Evolutionary conservation across 345 rosid genomes (phyloP).

Genomic region (Populus deltoides): DNA sequence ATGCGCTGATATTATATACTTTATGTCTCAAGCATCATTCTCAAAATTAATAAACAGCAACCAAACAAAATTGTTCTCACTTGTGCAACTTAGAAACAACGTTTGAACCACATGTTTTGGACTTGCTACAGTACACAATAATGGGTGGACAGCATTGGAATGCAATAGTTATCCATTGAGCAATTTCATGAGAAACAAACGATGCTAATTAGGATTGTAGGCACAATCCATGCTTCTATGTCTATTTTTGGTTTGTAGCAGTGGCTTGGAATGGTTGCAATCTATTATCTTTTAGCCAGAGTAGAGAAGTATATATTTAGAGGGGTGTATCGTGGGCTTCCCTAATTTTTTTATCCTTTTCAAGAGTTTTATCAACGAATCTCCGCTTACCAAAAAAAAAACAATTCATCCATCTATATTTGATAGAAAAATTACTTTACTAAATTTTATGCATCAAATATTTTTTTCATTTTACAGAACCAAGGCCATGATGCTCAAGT

Average conservation of each 20-base stretch:
- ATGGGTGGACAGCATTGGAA: neutral
- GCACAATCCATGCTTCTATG: neutral
- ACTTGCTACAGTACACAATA: neutral
- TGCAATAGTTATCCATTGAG: neutral
- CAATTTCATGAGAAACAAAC: neutral
- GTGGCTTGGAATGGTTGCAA: neutral
- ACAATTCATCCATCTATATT: neutral
- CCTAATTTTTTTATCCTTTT: neutral
- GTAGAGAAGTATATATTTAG: neutral
- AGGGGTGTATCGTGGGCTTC: too few relatives aligned
- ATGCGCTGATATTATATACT: neutral
- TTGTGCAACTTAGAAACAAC: neutral
- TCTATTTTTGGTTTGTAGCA: too few relatives aligned
- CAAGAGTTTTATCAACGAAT: neutral
- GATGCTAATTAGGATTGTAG: neutral
- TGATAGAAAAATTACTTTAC: neutral
- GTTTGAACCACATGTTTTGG: neutral
- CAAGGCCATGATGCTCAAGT: slow-evolving; percentile 65
- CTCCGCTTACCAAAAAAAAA: neutral
- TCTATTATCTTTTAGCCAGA: neutral
- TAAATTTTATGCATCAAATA: neutral
- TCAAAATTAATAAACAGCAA: neutral
- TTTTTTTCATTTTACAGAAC: slow-evolving; percentile 37
- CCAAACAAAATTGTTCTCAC: neutral
- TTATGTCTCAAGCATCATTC: neutral